phyloP scores from a whole-genome alignment of 352 stramenopile genomes.

The Lagenidium sp. region DNA sequence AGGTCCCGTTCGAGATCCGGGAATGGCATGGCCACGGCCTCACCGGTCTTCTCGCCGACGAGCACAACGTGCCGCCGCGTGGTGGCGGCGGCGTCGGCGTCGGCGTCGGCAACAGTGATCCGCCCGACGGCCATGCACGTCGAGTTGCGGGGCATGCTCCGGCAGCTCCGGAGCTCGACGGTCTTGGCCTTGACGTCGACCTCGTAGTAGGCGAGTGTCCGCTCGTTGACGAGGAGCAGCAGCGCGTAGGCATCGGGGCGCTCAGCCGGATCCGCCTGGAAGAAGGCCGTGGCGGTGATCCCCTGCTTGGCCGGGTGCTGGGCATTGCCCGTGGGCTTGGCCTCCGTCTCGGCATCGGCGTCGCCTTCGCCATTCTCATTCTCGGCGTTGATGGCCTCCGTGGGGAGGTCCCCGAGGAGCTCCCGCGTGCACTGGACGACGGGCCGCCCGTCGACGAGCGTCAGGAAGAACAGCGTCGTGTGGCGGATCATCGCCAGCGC shows the following conservation, averaged over 20 bases:
- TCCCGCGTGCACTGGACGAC: conserved; percentile 10
- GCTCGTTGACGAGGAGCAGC: conserved; percentile 58
- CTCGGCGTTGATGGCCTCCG: neutral
- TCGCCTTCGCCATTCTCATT: conserved; percentile 4
- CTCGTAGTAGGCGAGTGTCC: conserved; percentile 70
- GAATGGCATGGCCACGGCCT: conserved; percentile 72
- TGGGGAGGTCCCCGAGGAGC: conserved; percentile 9
- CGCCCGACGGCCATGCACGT: conserved; percentile 49
- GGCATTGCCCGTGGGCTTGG: conserved; percentile 5
- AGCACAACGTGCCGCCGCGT: conserved; percentile 51
- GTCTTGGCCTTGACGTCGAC: conserved; percentile 28
- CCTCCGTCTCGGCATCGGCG: neutral
- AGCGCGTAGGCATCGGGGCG: conserved; percentile 26
- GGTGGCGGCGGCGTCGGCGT: too few species aligned
- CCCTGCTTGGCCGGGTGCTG: conserved; percentile 14
- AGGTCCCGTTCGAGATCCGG: conserved; percentile 50
- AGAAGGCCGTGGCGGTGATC: conserved; percentile 14
- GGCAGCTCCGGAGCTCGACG: conserved; percentile 26
- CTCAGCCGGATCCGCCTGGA: conserved; percentile 7
- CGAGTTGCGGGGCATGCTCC: conserved; percentile 50
- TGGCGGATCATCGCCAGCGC: conserved; percentile 42
- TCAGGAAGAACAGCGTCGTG: conserved; percentile 47
- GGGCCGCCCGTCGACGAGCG: conserved; percentile 6
- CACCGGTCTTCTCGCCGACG: conserved; percentile 74
- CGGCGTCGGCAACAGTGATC: too few species aligned